Percentiles rank a stretch among this genome's conserved stretches.
Evolutionary conservation across 257 asterid genomes (phyloP).

Genomic region (Solanum acaule): DNA sequence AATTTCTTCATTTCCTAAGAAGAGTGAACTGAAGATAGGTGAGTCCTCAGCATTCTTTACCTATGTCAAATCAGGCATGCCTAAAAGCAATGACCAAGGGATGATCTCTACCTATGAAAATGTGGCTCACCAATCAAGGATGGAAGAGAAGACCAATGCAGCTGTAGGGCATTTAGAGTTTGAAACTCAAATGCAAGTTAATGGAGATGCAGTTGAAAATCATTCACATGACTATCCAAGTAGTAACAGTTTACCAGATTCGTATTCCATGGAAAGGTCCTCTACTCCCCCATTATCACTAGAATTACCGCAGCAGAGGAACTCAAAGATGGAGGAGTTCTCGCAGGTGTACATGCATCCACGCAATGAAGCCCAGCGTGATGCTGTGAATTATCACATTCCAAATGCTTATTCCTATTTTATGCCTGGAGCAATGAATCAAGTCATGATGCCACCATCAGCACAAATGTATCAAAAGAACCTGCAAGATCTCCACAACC

Average conservation of each 20-base stretch:
- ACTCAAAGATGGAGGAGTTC: slow-evolving; percentile 30
- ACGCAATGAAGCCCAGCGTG: slow-evolving; percentile 34
- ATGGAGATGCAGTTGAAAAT: slow-evolving; percentile 16
- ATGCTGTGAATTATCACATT: slow-evolving; percentile 29
- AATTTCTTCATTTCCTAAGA: slow-evolving; percentile 44
- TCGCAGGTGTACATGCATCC: slow-evolving; percentile 31
- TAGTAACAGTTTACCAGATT: slow-evolving; percentile 30
- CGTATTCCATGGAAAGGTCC: slow-evolving; percentile 41
- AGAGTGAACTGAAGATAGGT: slow-evolving; percentile 71
- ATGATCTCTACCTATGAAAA: slow-evolving; percentile 18
- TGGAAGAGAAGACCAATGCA: slow-evolving; percentile 14
- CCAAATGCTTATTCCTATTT: slow-evolving; percentile 53
- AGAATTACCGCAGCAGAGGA: slow-evolving; percentile 40
- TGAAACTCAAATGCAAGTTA: slow-evolving; percentile 18
- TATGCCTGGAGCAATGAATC: slow-evolving; percentile 60
- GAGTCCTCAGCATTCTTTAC: slow-evolving; percentile 93
- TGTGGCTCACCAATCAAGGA: slow-evolving; percentile 14
- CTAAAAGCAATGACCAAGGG: slow-evolving; percentile 31
- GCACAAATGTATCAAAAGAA: slow-evolving; percentile 36
- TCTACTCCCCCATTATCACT: slow-evolving; percentile 44
- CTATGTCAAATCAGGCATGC: slow-evolving; percentile 63
- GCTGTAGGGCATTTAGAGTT: slow-evolving; percentile 18
- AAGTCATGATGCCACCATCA: slow-evolving; percentile 42
- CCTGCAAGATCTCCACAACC: slow-evolving; percentile 38
- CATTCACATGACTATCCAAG: slow-evolving; percentile 34